A percentile compares a stretch with the other conserved stretches of the same genome.
Conservation (phyloP, 495 filamentous ascomycete species). For the Antarctomyces pellizariae region DNA sequence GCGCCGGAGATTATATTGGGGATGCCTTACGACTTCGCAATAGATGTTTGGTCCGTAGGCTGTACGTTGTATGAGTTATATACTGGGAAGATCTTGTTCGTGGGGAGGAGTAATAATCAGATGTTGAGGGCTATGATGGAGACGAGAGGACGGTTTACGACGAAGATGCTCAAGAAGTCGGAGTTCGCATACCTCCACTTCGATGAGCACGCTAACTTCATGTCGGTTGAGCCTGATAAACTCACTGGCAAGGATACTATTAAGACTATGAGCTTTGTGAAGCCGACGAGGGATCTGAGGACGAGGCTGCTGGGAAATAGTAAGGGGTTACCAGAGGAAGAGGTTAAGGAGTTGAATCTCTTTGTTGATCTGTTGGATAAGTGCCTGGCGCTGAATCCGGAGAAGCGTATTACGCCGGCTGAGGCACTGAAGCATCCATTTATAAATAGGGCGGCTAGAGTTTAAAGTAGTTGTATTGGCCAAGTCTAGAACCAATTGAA, state of each 20-base stretch:
- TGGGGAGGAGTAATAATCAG: slow-evolving; percentile 86
- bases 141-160: slow-evolving; percentile 76
- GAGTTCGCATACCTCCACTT: slow-evolving; percentile 56
- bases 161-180: slow-evolving; percentile 63
- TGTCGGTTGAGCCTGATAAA: slow-evolving; percentile 67
- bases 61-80: slow-evolving; percentile 94
- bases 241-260: slow-evolving; percentile 59
- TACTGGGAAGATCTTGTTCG: slow-evolving; percentile 93
- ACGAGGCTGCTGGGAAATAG: slow-evolving; percentile 51
- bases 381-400: slow-evolving; percentile 77
- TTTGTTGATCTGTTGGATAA: slow-evolving; percentile 76
- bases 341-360: slow-evolving; percentile 51
- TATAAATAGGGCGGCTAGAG: slow-evolving; percentile 27
- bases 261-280: slow-evolving; percentile 46
- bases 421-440: slow-evolving; percentile 85
- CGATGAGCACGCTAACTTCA: slow-evolving; percentile 68
- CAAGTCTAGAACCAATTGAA: too few species aligned
- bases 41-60: slow-evolving; percentile 94
- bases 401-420: slow-evolving; percentile 65
- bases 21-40: slow-evolving; percentile 80
- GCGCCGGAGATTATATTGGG: slow-evolving; percentile 93
- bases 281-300: slow-evolving; percentile 62
- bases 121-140: slow-evolving; percentile 95
- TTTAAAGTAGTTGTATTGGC: too few species aligned
- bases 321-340: slow-evolving; percentile 46